Conservation (phyloP, 208 protist genomes). For the Leishmania amazonensis region DNA sequence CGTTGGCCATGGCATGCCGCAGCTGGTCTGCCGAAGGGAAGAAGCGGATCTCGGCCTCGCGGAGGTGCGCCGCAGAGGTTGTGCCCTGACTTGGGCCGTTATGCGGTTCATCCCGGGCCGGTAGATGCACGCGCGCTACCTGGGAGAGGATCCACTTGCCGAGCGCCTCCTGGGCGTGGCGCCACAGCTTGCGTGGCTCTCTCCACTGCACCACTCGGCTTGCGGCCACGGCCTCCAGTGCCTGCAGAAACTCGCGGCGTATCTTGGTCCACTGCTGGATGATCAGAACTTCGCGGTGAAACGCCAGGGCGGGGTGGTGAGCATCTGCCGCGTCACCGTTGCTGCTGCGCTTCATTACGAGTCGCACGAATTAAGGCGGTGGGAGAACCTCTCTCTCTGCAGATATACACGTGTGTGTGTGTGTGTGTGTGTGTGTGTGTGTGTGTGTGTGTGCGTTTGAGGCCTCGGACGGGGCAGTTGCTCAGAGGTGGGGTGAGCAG, state of each 20-base stretch:
- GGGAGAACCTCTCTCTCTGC: neutral
- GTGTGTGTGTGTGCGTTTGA: neutral
- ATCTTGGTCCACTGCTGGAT: conserved; percentile 70
- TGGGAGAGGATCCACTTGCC: conserved; percentile 91
- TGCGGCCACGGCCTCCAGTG: conserved; percentile 34
- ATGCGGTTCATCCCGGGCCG: neutral
- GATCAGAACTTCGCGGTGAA: conserved; percentile 84
- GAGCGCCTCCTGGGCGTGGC: conserved; percentile 83
- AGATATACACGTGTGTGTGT: neutral
- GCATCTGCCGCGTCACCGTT: conserved; percentile 36
- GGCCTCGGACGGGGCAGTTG: neutral
- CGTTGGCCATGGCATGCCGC: conserved; percentile 4
- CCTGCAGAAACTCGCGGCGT: conserved; percentile 68
- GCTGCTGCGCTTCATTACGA: conserved; percentile 57
- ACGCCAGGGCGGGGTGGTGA: conserved; percentile 63
- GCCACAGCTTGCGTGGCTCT: conserved; percentile 85
- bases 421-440: neutral
- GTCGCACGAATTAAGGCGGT: neutral
- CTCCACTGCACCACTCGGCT: conserved; percentile 42
- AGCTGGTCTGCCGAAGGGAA: conserved; percentile 42
- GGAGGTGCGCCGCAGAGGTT: conserved; percentile 4
- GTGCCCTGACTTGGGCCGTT: neutral
- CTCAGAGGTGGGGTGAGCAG: neutral
- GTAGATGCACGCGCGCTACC: conserved; percentile 55
- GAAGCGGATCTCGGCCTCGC: conserved; percentile 35